Base-by-base conservation (phyloP, 768 basidiomycete species). In the Trametopsis cervina region DNA sequence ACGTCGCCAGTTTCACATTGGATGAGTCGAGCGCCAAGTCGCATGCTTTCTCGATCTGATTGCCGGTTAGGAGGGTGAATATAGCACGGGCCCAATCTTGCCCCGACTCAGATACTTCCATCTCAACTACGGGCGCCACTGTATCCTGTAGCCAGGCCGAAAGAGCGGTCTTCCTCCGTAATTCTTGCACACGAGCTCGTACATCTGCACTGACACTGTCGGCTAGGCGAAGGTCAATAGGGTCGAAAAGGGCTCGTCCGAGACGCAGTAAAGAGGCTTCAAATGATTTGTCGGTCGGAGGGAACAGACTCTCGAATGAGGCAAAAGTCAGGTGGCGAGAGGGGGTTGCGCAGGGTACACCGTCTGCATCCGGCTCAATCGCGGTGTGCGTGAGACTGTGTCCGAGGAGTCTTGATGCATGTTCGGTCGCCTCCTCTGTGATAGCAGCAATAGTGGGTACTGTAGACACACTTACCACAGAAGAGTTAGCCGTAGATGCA, bases 251-350 rank as follows among this genome's bases (percentile, higher is more conserved):
- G 1, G 89, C 89, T 17, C 76, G 76, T 2, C 89, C 93, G 1
- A 98, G 80, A n/a, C 86, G 83, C 71, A 93, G 97, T 29, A 97
- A 64, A 6, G 75, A 75, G 0, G 91, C 87, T 57, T 91, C 85
- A 54, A 78, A 78, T 0, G 85, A 79, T 5, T 71, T 70, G 56
- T 95, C 88, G 20, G 80, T 78, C 4, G 78, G 65, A 4, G 83
- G 75, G 63, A 91, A 90, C 18, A 89, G 68, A 7, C 77, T 66
- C 4, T 76, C 72, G 59, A 94, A 92, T 4, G 90, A 85, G 3
- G 78, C 73, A 64, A 98, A 98, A 33, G 80, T 75, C 18, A 96
- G 76, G 12, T 73, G 61, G 9, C 72, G 59, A 11, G 78, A 76
- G 0, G 85, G 86, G 48, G 73, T 72, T 7, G 88, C 83, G 46